Percentiles rank a stretch among this genome's conserved stretches.
Evolutionary conservation across 2,329 filamentous ascomycete genomes (phyloP).

Genomic region (Penicillium fuscoglaucum): DNA sequence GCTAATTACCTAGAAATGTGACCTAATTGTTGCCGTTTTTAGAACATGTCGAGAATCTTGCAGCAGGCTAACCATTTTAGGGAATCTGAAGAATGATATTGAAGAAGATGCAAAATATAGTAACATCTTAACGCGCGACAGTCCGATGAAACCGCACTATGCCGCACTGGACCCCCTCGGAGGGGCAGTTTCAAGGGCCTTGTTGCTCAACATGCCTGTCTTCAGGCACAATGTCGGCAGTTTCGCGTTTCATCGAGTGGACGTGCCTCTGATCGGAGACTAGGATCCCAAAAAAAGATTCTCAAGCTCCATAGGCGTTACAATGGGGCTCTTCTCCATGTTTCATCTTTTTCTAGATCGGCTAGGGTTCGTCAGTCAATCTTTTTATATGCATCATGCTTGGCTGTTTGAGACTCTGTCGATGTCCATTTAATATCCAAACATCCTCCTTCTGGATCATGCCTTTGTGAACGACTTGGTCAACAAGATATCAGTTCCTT

Average conservation of each 20-base stretch:
- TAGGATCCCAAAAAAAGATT: slow-evolving; percentile 30
- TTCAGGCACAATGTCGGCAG: slow-evolving; percentile 26
- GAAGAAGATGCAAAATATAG: slow-evolving; percentile 42
- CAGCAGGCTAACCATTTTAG: slow-evolving; percentile 24
- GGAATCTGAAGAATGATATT: slow-evolving; percentile 30
- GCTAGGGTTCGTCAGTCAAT: slow-evolving; percentile 27
- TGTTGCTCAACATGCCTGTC: slow-evolving; percentile 24
- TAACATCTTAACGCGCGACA: slow-evolving; percentile 44
- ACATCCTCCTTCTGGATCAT: slow-evolving; percentile 23
- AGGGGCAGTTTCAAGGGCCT: slow-evolving; percentile 27
- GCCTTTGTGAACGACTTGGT: slow-evolving; percentile 18
- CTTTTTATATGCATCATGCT: slow-evolving; percentile 28
- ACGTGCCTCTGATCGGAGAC: slow-evolving; percentile 24
- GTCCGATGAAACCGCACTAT: slow-evolving; percentile 37
- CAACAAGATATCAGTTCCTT: slow-evolving; percentile 12
- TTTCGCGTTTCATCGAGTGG: slow-evolving; percentile 30
- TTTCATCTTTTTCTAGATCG: slow-evolving; percentile 43
- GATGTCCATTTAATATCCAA: slow-evolving; percentile 44
- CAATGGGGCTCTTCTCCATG: slow-evolving; percentile 38
- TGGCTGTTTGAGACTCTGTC: slow-evolving; percentile 21
- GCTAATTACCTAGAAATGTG: slow-evolving; percentile 28
- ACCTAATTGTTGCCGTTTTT: slow-evolving; percentile 31
- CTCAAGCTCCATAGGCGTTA: slow-evolving; percentile 32
- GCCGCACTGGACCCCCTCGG: slow-evolving; percentile 14
- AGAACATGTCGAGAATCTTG: slow-evolving; percentile 28